phyloP scores from a whole-genome alignment of 805 yeast species.

The Candida qinlingensis region DNA sequence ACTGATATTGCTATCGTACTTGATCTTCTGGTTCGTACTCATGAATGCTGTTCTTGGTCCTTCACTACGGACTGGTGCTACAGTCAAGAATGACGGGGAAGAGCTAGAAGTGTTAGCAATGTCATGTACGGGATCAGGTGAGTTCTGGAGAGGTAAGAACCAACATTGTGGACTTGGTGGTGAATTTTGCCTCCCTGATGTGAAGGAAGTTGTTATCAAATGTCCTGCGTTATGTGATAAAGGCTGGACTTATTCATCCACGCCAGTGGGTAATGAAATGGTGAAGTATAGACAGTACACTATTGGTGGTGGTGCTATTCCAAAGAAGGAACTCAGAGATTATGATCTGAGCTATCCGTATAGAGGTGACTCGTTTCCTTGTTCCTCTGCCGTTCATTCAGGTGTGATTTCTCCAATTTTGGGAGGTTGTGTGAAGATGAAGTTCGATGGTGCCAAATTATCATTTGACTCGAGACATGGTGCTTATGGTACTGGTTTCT shows the following conservation, averaged over 20 bases:
- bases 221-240: conserved; percentile 89
- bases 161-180: conserved; percentile 73
- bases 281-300: conserved; percentile 67
- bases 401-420: conserved; percentile 65
- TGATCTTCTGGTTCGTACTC: conserved; percentile 2
- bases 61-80: conserved; percentile 1
- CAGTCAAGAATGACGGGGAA: background rate
- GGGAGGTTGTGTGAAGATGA: conserved; percentile 75
- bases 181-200: conserved; percentile 15
- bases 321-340: conserved; percentile 11
- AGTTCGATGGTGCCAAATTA: conserved; percentile 48
- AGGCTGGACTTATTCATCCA: conserved; percentile 68
- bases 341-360: conserved; percentile 50
- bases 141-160: conserved; percentile 73
- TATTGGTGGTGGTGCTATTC: conserved; percentile 64
- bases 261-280: conserved; percentile 65
- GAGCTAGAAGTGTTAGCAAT: conserved; percentile 28
- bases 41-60: conserved; percentile 1
- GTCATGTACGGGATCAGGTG: conserved; percentile 41
- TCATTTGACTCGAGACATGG: conserved; percentile 46
- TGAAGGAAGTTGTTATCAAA: conserved; percentile 56
- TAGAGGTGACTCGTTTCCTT: conserved; percentile 83
- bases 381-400: conserved; percentile 87
- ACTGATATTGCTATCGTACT: background rate
- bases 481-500: conserved; percentile 42